Base-by-base conservation (phyloP, 23 red algal genomes). In the Gracilaria domingensis region DNA sequence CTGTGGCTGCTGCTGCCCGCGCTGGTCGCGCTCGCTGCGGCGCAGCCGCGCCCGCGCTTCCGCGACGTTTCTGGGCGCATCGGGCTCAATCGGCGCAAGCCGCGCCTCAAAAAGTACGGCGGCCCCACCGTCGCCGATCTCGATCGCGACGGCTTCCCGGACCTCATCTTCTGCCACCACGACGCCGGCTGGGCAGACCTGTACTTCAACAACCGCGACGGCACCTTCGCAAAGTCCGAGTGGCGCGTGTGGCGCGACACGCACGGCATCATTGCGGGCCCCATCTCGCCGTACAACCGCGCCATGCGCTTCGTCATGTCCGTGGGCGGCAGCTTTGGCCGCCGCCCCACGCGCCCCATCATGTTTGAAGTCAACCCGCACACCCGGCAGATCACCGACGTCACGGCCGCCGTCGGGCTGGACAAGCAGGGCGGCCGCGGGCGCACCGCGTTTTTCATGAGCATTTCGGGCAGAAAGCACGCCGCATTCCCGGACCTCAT, bases 101-200 rank as follows among this genome's bases (percentile, higher is more conserved):
- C 69, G 36, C 35, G 69, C 3, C n/a, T 75, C 17, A 75, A 75
- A 32, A 89, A 79, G 71, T 93, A 80, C 21, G 86, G 86, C 57
- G 86, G 86, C 33, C 86, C 86, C 23, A 62, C 69, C 32, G 59
- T 89, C 3, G 69, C 66, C 53, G 86, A 89, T 60, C 59, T 89
- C 32, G 86, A 89, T 55, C 42, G 53, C 29, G 86, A 89, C 33
- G 86, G 86, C 54, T 79, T 26, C 0, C 72, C 71, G 8, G 86
- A 89, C 33, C 69, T 89, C 50, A 79, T 89, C 55, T 73, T 79
- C 35, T 40, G 55, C 53, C 66, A 72, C 42, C 90, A 93, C 53
- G 75, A 93, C 70, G 40, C 23, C 11, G 30, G 51, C 44, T 64
- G 37, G 33, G 66, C 73, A 0, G 30, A 65, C 34, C 40, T 85